phyloP scores from a whole-genome alignment of 331 rosid species.

The Acacia pycnantha region DNA sequence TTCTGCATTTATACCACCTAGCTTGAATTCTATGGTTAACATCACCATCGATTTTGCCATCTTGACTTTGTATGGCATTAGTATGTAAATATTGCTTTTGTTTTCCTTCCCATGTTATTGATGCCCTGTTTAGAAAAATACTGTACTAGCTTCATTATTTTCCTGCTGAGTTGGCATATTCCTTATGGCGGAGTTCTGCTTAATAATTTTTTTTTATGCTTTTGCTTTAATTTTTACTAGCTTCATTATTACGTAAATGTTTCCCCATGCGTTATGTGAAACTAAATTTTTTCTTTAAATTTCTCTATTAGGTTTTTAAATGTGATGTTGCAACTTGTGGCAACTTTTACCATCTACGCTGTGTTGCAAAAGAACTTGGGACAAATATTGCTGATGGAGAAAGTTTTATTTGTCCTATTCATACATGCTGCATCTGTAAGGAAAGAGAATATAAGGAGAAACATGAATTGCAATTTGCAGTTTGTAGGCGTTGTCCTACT shows the following conservation, averaged over 20 bases:
- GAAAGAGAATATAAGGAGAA: conserved; percentile 61
- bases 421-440: conserved; percentile 79
- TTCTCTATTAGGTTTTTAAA: conserved; percentile 58
- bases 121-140: not conserved
- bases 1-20: no score
- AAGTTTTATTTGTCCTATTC: conserved; percentile 73
- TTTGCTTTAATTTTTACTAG: not conserved
- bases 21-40: no score
- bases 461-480: conserved; percentile 70
- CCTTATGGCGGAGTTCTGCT: not conserved
- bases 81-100: not conserved
- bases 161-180: not conserved
- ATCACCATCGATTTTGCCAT: no score
- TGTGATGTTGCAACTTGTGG: conserved; percentile 80
- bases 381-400: conserved; percentile 55
- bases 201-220: not conserved
- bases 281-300: conserved; percentile 26
- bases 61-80: no score
- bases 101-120: not conserved
- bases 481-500: conserved; percentile 88
- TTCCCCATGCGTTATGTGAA: conserved; percentile 8
- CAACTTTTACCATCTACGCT: conserved; percentile 78
- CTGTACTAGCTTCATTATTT: not conserved
- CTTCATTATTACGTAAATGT: no score
- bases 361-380: conserved; percentile 64